Evolutionary conservation across 2,329 filamentous ascomycete genomes (phyloP).

Genomic region (Xylaria sp.): DNA sequence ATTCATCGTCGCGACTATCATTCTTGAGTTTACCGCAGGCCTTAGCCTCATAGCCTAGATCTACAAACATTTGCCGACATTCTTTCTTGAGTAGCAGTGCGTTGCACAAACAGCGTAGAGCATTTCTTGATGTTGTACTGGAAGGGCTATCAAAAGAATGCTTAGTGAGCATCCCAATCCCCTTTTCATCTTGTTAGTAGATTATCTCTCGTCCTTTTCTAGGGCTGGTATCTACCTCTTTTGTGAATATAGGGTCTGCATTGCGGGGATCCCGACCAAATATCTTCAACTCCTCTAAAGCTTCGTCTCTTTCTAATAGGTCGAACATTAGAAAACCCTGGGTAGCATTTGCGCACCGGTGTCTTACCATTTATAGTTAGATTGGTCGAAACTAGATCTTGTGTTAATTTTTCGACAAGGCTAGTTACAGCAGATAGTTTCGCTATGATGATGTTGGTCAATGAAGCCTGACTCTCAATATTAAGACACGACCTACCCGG

Average conservation of each 20-base stretch:
- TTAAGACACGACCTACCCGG: conserved; percentile 52
- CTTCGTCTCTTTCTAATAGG: conserved; percentile 65
- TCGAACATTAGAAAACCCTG: conserved; percentile 31
- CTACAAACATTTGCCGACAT: conserved; percentile 78
- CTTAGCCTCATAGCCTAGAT: conserved; percentile 73
- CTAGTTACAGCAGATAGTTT: conserved; percentile 76
- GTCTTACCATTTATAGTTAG: conserved; percentile 70
- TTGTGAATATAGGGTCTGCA: conserved; percentile 86
- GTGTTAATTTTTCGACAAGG: conserved; percentile 69
- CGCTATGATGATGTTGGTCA: conserved; percentile 54
- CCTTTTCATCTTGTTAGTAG: conserved; percentile 65
- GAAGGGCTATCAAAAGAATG: conserved; percentile 78
- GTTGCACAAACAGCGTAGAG: conserved; percentile 86
- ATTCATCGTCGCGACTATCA: conserved; percentile 85
- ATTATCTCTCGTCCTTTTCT: conserved; percentile 13
- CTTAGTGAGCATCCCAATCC: conserved; percentile 75
- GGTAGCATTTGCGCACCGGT: background rate
- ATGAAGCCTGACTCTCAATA: conserved; percentile 9
- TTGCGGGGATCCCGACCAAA: conserved; percentile 77
- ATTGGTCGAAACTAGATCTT: conserved; percentile 69
- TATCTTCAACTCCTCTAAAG: conserved; percentile 78
- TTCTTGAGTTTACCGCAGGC: conserved; percentile 78
- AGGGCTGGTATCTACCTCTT: conserved; percentile 63
- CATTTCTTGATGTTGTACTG: conserved; percentile 75
- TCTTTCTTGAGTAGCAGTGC: conserved; percentile 76